phyloP scores from a whole-genome alignment of 2,329 filamentous ascomycete genomes.

The Setomelanomma holmii region DNA sequence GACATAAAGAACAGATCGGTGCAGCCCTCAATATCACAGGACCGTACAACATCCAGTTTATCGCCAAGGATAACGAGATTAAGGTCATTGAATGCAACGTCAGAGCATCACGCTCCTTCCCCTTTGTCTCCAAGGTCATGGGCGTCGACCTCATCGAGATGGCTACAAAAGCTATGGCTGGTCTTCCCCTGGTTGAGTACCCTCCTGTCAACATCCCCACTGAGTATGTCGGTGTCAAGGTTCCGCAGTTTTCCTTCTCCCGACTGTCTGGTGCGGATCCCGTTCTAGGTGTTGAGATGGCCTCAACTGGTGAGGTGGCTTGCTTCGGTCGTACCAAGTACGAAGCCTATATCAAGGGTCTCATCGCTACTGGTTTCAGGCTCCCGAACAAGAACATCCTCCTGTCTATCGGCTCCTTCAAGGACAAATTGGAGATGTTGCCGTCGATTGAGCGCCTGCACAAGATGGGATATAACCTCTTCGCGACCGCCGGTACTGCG shows the following conservation, averaged over 20 bases:
- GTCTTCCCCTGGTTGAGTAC: conserved; percentile 80
- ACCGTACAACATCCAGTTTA: conserved; percentile 99
- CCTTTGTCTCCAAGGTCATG: conserved; percentile 98
- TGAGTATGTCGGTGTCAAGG: conserved; percentile 94
- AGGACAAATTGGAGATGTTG: conserved; percentile 97
- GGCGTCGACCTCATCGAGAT: conserved; percentile 97
- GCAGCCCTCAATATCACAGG: conserved; percentile 73
- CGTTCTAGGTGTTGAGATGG: conserved; percentile 98
- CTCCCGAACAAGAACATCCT: conserved; percentile 95
- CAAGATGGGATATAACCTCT: conserved; percentile 92
- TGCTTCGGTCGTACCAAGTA: conserved; percentile 96
- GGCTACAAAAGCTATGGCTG: conserved; percentile 97
- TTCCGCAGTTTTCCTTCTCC: conserved; percentile 98
- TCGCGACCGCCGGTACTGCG: conserved; percentile 93
- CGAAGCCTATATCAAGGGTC: conserved; percentile 95
- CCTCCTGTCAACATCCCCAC: conserved; percentile 76
- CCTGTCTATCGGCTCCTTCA: conserved; percentile 94
- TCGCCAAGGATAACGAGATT: conserved; percentile 99
- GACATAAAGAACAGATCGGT: not conserved
- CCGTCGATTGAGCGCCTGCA: conserved; percentile 89
- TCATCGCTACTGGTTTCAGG: conserved; percentile 95
- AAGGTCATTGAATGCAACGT: conserved; percentile 99
- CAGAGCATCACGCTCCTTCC: conserved; percentile 92
- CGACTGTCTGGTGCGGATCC: conserved; percentile 94
- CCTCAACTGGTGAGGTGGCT: conserved; percentile 96